Base-by-base conservation (phyloP, 306 rosid genomes). In the Vigna reflexopilosa region DNA sequence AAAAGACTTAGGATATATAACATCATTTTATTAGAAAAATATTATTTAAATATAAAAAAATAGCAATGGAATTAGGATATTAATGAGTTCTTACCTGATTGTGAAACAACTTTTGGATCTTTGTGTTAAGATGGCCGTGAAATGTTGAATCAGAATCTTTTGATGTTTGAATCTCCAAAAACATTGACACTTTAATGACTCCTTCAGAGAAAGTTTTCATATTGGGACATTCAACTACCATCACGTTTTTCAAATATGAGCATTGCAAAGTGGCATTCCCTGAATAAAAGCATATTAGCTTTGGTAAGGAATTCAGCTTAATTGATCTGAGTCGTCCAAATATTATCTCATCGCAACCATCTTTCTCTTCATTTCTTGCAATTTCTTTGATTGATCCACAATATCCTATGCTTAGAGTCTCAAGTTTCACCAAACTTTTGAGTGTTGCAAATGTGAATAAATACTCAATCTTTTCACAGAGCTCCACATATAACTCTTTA, bases 161-260 rank as follows among this genome's bases (percentile, higher is more conserved):
- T 6, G 65, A 24, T 10, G 34, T 10, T 0, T 2, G 0, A 17
- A 67, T 47, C 19, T 34, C 12, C 0, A 1, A 1, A 67, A 67
- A 20, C 6, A 2, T 4, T 10, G 72, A 36, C 3, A 52, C 34
- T 11, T 44, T 42, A 38, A 11, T 8, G 52, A 6, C 32, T 54
- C 13, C 40, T 19, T n/a, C 2, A 20, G 66, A 72, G 66, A 72
- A 72, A 11, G 65, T n/a, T 72, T 38, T 36, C 77, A 72, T 72
- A n/a, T 19, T 20, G 8, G 51, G 77, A 15, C 77, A 72, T 9
- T 38, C 0, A 54, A 2, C 3, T 12, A 71, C 7, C 5, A 4
- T 16, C 15, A 26, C 34, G 1, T n/a, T 0, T 2, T 5, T 0
- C 63, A 71, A 54, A 17, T 2, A 36, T 34, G 76, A 14, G 11